These are phyloP conservation scores for Auriscalpium orientale DNA, from an alignment of 768 basidiomycete genomes.

Conservation along the genomic window DNA sequence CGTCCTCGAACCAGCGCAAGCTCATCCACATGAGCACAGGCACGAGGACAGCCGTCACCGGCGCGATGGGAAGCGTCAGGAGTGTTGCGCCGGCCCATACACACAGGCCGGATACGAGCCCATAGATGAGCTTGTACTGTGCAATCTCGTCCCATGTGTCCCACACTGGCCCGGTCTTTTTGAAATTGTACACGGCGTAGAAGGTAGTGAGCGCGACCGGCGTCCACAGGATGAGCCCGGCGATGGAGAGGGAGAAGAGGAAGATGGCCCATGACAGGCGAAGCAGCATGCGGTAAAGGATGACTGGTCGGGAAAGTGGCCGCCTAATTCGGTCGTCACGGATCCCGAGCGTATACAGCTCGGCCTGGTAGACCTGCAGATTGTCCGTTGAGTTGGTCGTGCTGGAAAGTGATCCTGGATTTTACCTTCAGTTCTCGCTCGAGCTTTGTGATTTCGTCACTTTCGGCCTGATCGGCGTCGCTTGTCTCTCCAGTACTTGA, in stretches of 20 bases:
- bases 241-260: constrained; percentile 59
- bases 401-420: neutral
- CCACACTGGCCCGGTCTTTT: constrained; percentile 73
- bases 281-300: constrained; percentile 57
- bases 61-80: constrained; percentile 55
- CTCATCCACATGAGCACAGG: constrained; percentile 86
- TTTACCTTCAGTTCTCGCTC: constrained; percentile 55
- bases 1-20: constrained; percentile 83
- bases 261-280: constrained; percentile 57
- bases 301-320: constrained; percentile 44
- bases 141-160: constrained; percentile 89
- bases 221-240: constrained; percentile 76
- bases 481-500: constrained; percentile 15
- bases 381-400: neutral
- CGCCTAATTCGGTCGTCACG: constrained; percentile 82
- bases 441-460: constrained; percentile 18
- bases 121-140: constrained; percentile 82
- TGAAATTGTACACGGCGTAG: constrained; percentile 66
- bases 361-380: constrained; percentile 66
- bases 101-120: constrained; percentile 61
- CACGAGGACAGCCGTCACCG: constrained; percentile 49
- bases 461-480: constrained; percentile 14
- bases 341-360: constrained; percentile 56
- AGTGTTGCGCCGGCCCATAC: constrained; percentile 54
- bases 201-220: constrained; percentile 71